These are phyloP conservation scores for Monosporozyma aerobia DNA, from an alignment of 805 yeast genomes.

Conservation along the genomic window DNA sequence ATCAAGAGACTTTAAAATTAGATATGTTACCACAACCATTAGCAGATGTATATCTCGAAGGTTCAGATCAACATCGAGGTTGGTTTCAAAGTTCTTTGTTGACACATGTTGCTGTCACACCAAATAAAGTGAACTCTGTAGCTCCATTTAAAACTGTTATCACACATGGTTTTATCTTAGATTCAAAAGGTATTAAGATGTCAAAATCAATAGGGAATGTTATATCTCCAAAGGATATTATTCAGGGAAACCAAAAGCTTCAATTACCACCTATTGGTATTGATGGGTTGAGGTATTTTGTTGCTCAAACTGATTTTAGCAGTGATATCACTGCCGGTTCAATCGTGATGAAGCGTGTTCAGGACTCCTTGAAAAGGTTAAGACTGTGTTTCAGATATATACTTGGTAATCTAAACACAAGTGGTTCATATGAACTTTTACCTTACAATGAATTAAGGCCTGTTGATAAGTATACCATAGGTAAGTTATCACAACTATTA, in stretches of 20 bases:
- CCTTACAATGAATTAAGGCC: conserved; percentile 33
- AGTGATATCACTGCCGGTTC: conserved; percentile 71
- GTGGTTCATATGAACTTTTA: conserved; percentile 29
- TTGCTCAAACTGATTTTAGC: conserved; percentile 80
- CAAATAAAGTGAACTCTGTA: not conserved
- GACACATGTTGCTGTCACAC: conserved; percentile 51
- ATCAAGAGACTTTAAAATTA: conserved; percentile 29
- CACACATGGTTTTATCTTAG: conserved; percentile 91
- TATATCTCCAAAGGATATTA: conserved; percentile 56
- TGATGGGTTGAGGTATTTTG: conserved; percentile 87
- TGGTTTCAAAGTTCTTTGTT: conserved; percentile 95
- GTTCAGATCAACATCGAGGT: conserved; percentile 97
- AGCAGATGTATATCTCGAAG: conserved; percentile 86
- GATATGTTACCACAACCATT: conserved; percentile 33
- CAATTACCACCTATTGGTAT: conserved; percentile 63
- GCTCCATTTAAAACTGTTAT: conserved; percentile 70
- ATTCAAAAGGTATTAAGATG: conserved; percentile 82
- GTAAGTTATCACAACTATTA: conserved; percentile 43
- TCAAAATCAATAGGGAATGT: conserved; percentile 87
- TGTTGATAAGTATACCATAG: conserved; percentile 57
- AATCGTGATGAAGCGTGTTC: conserved; percentile 62
- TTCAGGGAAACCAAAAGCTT: conserved; percentile 46
- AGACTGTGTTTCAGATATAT: conserved; percentile 74
- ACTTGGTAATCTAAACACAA: conserved; percentile 62
- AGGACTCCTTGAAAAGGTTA: conserved; percentile 71